Evolutionary conservation across 2,329 filamentous ascomycete species (phyloP).

Genomic region (Neocatenulostroma microsporum): DNA sequence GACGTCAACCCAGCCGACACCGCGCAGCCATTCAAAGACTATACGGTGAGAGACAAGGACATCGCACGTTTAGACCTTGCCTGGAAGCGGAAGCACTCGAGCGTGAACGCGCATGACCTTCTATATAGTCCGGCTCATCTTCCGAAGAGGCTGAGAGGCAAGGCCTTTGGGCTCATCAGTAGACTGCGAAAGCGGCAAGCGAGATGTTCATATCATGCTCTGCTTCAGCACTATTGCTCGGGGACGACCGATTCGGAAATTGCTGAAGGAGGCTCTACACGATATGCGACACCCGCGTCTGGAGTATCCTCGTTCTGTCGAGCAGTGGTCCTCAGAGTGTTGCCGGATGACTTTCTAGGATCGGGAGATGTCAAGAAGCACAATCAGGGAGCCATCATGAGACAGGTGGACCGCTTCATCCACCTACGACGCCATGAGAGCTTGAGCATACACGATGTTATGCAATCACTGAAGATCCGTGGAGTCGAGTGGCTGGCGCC

Average conservation of each 20-base stretch:
- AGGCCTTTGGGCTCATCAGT: constrained; percentile 51
- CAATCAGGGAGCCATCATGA: no score
- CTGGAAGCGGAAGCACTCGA: constrained; percentile 2
- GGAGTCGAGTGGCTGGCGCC: constrained; percentile 59
- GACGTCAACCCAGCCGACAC: constrained; percentile 57
- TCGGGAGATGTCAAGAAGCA: no score
- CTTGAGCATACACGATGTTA: constrained; percentile 68
- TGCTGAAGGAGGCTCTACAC: constrained; percentile 42
- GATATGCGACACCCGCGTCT: constrained; percentile 58
- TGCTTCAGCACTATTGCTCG: constrained; percentile 78
- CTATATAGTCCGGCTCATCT: constrained; percentile 3
- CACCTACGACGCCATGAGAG: constrained; percentile 71
- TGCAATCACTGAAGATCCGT: constrained; percentile 57
- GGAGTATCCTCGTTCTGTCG: constrained; percentile 82
- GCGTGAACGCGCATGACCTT: no score
- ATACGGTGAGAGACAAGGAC: constrained; percentile 77
- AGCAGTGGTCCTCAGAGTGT: constrained; percentile 61
- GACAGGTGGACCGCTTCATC: constrained; percentile 69
- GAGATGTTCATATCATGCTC: constrained; percentile 68
- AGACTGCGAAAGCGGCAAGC: constrained; percentile 63
- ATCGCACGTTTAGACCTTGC: constrained; percentile 40
- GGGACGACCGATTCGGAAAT: constrained; percentile 12
- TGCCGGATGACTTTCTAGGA: constrained; percentile 72
- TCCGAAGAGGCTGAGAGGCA: constrained; percentile 54
- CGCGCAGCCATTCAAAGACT: constrained; percentile 70